Evolutionary conservation across 2,329 filamentous ascomycete species (phyloP).

Genomic region (Chaetomium sp.): DNA sequence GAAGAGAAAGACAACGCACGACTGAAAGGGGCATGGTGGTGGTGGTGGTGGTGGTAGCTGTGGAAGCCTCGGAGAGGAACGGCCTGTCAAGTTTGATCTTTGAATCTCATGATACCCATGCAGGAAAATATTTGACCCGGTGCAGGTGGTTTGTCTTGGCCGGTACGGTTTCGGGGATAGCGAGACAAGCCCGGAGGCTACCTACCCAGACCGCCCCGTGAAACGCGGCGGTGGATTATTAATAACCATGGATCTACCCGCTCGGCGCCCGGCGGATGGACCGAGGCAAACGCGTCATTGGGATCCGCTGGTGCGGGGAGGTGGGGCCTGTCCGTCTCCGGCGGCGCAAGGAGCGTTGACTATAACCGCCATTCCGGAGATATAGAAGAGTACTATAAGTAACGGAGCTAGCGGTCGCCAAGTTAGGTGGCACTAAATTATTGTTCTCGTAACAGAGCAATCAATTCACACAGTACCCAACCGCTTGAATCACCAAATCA

Average conservation of each 20-base stretch:
- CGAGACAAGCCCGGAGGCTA: neutral
- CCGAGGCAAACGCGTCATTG: conserved; percentile 31
- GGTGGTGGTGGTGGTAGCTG: neutral
- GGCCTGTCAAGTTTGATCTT: conserved; percentile 13
- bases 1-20: conserved; percentile 58
- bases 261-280: conserved; percentile 21
- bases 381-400: neutral
- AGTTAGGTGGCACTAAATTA: no score
- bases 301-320: conserved; percentile 28
- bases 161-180: neutral
- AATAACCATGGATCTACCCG: conserved; percentile 19
- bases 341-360: neutral
- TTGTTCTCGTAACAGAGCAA: neutral
- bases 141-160: neutral
- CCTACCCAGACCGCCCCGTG: neutral
- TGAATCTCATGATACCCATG: conserved; percentile 33
- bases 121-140: conserved; percentile 16
- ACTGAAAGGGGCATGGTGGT: conserved; percentile 18
- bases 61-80: conserved; percentile 8
- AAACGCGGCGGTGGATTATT: conserved; percentile 16
- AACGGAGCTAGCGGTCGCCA: neutral
- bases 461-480: neutral
- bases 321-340: conserved; percentile 17
- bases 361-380: neutral
- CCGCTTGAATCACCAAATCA: neutral